A percentile compares a stretch with the other conserved stretches of the same genome.
Evolutionary conservation across 768 basidiomycete species (phyloP).

Genomic region (Rubroboletus satanas): DNA sequence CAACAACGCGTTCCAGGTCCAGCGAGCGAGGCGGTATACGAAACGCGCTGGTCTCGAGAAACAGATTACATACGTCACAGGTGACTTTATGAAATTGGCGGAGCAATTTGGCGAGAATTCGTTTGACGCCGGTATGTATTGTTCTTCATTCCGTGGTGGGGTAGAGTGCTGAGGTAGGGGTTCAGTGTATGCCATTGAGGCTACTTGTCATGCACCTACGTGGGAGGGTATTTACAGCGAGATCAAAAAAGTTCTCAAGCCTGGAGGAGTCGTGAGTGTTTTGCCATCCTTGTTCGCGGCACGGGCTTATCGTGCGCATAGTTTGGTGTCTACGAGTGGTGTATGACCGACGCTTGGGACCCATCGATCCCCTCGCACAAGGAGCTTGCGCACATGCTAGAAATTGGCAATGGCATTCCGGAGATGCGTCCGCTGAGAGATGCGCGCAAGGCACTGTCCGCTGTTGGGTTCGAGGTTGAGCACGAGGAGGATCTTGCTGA

Average conservation of each 20-base stretch:
- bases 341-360: constrained; percentile 96
- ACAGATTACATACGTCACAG: constrained; percentile 81
- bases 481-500: constrained; percentile 95
- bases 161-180: constrained; percentile 4
- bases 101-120: constrained; percentile 90
- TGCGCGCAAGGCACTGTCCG: constrained; percentile 72
- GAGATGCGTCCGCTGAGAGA: constrained; percentile 82
- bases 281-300: neutral
- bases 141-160: neutral
- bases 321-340: constrained; percentile 99
- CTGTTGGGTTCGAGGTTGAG: constrained; percentile 82
- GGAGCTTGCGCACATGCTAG: constrained; percentile 84
- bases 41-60: constrained; percentile 67
- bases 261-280: constrained; percentile 81
- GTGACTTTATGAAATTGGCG: constrained; percentile 93
- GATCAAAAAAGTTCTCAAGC: constrained; percentile 91
- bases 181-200: constrained; percentile 93
- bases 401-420: constrained; percentile 95
- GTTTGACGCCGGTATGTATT: constrained; percentile 84
- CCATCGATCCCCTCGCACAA: constrained; percentile 83
- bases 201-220: constrained; percentile 92
- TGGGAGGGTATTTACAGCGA: constrained; percentile 96
- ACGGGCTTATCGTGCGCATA: constrained; percentile 28
- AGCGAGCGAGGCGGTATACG: constrained; percentile 82
- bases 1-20: constrained; percentile 95